phyloP scores from a whole-genome alignment of 495 filamentous ascomycete genomes.

The Penicillium crystallinum region DNA sequence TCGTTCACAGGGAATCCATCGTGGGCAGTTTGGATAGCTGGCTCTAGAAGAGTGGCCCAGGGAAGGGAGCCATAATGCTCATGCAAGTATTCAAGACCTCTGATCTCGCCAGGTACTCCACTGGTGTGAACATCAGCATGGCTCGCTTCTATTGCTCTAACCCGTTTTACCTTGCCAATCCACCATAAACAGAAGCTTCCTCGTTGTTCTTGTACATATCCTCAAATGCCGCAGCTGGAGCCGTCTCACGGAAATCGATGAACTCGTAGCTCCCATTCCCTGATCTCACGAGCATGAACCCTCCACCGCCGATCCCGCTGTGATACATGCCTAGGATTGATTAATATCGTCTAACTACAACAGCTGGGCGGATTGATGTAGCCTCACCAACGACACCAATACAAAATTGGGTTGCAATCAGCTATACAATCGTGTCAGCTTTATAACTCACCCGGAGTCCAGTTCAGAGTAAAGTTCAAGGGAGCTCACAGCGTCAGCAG shows the following conservation, averaged over 20 bases:
- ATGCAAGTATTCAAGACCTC: slow-evolving; percentile 72
- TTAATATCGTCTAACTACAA: not conserved
- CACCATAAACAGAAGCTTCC: slow-evolving; percentile 46
- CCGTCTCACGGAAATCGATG: slow-evolving; percentile 83
- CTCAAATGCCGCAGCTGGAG: slow-evolving; percentile 67
- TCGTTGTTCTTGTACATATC: slow-evolving; percentile 72
- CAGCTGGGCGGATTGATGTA: not conserved
- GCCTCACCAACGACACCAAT: slow-evolving; percentile 63
- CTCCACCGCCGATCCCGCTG: slow-evolving; percentile 83
- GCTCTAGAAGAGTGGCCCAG: slow-evolving; percentile 65
- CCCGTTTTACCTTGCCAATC: slow-evolving; percentile 54
- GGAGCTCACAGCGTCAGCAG: slow-evolving; percentile 60
- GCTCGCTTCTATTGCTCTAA: no score
- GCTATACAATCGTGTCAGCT: slow-evolving; percentile 22
- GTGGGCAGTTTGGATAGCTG: slow-evolving; percentile 68
- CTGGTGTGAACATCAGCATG: slow-evolving; percentile 24
- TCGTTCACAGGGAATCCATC: slow-evolving; percentile 66
- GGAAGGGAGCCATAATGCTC: slow-evolving; percentile 63
- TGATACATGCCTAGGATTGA: slow-evolving; percentile 66
- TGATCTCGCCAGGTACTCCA: slow-evolving; percentile 78
- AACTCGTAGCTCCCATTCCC: slow-evolving; percentile 61
- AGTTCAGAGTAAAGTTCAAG: not conserved
- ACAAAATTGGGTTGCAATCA: slow-evolving; percentile 68
- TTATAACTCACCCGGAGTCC: not conserved
- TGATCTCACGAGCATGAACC: slow-evolving; percentile 72